These are phyloP conservation scores for Barnettozyma sp. DNA, from an alignment of 805 yeast genomes.

Conservation along the genomic window DNA sequence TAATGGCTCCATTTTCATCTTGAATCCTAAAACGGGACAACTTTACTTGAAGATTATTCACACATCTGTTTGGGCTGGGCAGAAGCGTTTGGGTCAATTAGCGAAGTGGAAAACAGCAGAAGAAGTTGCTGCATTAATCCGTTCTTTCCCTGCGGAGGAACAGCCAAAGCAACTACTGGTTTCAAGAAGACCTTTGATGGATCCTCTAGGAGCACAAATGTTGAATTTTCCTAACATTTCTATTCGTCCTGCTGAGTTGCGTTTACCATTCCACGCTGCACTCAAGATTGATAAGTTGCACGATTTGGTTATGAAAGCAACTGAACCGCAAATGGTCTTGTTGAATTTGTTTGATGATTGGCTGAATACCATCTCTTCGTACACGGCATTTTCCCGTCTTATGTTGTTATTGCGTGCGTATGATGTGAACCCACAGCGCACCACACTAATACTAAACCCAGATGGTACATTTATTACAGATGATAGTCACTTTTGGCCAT, in stretches of 20 bases:
- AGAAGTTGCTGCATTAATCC: conserved; percentile 84
- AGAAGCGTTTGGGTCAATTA: conserved; percentile 83
- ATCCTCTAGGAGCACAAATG: conserved; percentile 96
- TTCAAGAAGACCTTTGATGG: conserved; percentile 84
- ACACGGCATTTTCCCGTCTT: conserved; percentile 89
- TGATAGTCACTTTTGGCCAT: conserved; percentile 90
- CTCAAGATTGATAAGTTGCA: conserved; percentile 73
- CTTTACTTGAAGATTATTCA: conserved; percentile 83
- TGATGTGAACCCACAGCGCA: conserved; percentile 67
- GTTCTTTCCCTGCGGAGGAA: conserved; percentile 87
- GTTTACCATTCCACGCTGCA: conserved; percentile 84
- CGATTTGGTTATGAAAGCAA: conserved; percentile 75
- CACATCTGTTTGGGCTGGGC: conserved; percentile 96
- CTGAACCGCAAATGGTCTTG: conserved; percentile 87
- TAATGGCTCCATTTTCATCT: conserved; percentile 85
- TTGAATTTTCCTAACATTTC: conserved; percentile 90
- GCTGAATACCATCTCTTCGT: conserved; percentile 75
- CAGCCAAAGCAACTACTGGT: conserved; percentile 91
- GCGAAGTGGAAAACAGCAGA: conserved; percentile 99
- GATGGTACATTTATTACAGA: conserved; percentile 63
- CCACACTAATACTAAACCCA: conserved; percentile 69
- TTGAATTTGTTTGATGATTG: conserved; percentile 94
- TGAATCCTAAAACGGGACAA: conserved; percentile 90
- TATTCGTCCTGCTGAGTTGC: conserved; percentile 82
- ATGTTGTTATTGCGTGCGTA: conserved; percentile 77